Conservation (phyloP, 768 basidiomycete genomes). For the Postia placenta region DNA sequence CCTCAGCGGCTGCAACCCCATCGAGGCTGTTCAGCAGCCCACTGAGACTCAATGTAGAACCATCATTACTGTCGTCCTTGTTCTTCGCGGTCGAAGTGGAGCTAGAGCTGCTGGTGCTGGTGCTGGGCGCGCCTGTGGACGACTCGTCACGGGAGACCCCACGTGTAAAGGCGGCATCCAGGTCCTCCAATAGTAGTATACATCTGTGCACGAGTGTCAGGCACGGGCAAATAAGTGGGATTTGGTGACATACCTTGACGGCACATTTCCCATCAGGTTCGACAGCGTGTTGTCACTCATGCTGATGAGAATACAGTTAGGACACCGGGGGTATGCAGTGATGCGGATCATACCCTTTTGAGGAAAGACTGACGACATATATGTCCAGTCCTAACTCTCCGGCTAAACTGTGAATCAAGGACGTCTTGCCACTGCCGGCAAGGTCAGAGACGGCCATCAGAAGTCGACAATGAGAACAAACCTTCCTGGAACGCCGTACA, state of each 20-base stretch:
- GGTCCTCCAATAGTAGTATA: constrained; percentile 89
- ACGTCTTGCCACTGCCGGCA: constrained; percentile 69
- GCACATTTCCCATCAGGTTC: constrained; percentile 85
- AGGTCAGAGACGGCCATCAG: constrained; percentile 6
- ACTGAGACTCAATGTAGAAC: constrained; percentile 79
- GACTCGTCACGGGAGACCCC: constrained; percentile 76
- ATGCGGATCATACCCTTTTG: constrained; percentile 60
- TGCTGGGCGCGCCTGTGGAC: constrained; percentile 74
- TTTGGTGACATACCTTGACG: constrained; percentile 62
- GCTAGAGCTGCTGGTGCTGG: constrained; percentile 36
- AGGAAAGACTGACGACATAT: constrained; percentile 83
- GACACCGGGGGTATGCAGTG: constrained; percentile 8
- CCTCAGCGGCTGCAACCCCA: constrained; percentile 81
- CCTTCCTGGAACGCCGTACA: constrained; percentile 87
- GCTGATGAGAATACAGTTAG: constrained; percentile 31
- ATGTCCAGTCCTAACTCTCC: constrained; percentile 86
- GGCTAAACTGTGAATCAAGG: constrained; percentile 78
- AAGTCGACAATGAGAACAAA: constrained; percentile 22
- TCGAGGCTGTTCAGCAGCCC: constrained; percentile 83
- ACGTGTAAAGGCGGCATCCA: constrained; percentile 88
- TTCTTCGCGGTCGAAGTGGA: constrained; percentile 28
- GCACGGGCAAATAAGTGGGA: constrained; percentile 2
- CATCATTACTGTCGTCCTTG: constrained; percentile 50
- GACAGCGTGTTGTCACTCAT: constrained; percentile 90
- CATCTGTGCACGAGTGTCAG: constrained; percentile 43